Evolutionary conservation across 2,329 filamentous ascomycete genomes (phyloP), one percentile per base, ranked within the genome.

Genomic region (Trichoderma cornu-damae): DNA sequence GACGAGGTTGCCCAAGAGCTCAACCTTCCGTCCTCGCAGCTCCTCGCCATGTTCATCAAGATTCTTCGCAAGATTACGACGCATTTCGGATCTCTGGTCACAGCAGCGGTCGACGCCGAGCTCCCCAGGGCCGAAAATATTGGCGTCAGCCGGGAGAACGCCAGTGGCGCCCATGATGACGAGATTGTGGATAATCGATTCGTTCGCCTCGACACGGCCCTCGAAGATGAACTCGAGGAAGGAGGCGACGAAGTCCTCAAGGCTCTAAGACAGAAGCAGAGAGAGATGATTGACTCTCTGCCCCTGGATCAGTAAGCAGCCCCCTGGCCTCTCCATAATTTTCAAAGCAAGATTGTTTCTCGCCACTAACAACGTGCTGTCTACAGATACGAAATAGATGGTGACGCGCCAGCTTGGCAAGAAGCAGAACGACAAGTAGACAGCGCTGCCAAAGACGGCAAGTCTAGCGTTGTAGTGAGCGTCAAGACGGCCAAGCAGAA

Each of bases 11-110:
- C 92, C 61, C 84, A 86, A 61, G 94, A 99, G 67, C 74, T 96
- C 3, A 81, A 80, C 6, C 75, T 96, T 5, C 84, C 83, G 1
- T 81, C 84, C 2, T 87, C 85, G 43, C 94, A 97, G 74, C 77
- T 96, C 3, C 79, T 99, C 61, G 92, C 93, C 60, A 96, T 97
- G 88, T 97, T 99, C 72, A 90, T 96, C 71, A 99, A 99, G 78
- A 88, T 96, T 60, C 81, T 96, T 59, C 85, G 91, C 63, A 97
- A 97, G 76, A 81, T 96, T 37, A 88, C 88, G 2, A 79, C 82
- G 2, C 83, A 92, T 68, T 94, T 99, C 73, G 83, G 85, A 30
- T 76, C 79, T 3, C 73, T 97, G 1, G 80, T 96, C 2, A 83
- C 90, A 40, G 84, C 83, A 3, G 90, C 89, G 0, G 86, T 87